Conservation (phyloP, 257 asterid genomes). For the Avicennia marina region DNA sequence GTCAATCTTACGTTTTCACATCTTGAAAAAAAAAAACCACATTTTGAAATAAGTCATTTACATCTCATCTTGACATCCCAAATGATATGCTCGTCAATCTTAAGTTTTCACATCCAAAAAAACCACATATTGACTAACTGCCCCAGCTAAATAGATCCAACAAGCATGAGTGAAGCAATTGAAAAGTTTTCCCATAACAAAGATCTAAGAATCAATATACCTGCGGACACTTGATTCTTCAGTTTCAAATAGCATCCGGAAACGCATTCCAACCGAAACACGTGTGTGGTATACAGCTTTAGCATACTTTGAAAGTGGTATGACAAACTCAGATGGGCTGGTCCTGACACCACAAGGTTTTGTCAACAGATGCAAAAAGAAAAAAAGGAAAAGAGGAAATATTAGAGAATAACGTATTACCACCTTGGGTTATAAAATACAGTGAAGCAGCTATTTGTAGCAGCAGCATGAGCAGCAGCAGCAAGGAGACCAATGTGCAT, state of each 20-base stretch:
- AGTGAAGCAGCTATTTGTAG: slow-evolving; percentile 84
- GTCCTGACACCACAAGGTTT: slow-evolving; percentile 69
- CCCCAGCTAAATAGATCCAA: no score
- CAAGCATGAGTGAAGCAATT: no score
- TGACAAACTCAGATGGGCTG: slow-evolving; percentile 83
- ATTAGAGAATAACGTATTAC: background rate
- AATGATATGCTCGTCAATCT: background rate
- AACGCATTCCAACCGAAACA: slow-evolving; percentile 93
- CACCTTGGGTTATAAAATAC: slow-evolving; percentile 89
- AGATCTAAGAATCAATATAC: no score
- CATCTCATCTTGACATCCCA: background rate
- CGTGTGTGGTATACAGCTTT: slow-evolving; percentile 83
- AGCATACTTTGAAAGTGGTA: slow-evolving; percentile 78
- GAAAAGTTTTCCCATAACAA: no score
- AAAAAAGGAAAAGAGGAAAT: slow-evolving; percentile 6
- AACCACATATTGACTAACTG: background rate
- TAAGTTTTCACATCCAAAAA: background rate
- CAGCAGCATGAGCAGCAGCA: slow-evolving; percentile 95
- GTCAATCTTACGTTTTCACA: no score
- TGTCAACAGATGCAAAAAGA: background rate
- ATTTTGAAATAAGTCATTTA: no score
- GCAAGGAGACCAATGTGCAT: slow-evolving; percentile 99
- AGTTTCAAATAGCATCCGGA: slow-evolving; percentile 91
- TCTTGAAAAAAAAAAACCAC: background rate
- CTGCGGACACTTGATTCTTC: slow-evolving; percentile 94